A percentile compares a stretch with the other conserved stretches of the same genome.
Conservation (phyloP, 169 alveolate genomes). For the Plasmodium gonderi region DNA sequence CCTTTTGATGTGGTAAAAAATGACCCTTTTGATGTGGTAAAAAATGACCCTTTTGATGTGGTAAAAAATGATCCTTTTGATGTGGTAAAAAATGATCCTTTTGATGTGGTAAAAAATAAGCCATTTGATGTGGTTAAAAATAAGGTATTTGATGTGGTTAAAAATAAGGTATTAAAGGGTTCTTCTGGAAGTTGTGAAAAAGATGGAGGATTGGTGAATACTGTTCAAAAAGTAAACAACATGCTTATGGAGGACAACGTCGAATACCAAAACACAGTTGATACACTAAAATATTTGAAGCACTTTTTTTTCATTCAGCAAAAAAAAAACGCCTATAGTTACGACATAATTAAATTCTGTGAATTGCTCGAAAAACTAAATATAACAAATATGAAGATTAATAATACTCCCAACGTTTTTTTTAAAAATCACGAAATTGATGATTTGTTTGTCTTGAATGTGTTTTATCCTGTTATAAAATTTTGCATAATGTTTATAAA, state of each 20-base stretch:
- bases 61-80: not conserved
- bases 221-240: not conserved
- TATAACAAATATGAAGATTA: conserved; percentile 39
- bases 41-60: not conserved
- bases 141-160: too few species aligned
- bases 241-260: not conserved
- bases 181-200: not conserved
- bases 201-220: not conserved
- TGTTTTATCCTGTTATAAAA: conserved; percentile 54
- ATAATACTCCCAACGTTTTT: conserved; percentile 44
- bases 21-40: not conserved
- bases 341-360: conserved; percentile 31
- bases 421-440: conserved; percentile 64
- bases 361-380: conserved; percentile 41
- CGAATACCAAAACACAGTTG: not conserved
- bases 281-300: conserved; percentile 33
- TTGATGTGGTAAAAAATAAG: not conserved
- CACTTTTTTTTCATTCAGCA: conserved; percentile 55
- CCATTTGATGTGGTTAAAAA: not conserved
- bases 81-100: not conserved
- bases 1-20: not conserved
- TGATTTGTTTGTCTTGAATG: conserved; percentile 54
- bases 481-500: conserved; percentile 52
- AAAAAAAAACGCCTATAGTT: conserved; percentile 55
- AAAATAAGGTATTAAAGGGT: not conserved